Base-by-base conservation (phyloP, 805 yeast species). In the Barnettozyma populi region DNA sequence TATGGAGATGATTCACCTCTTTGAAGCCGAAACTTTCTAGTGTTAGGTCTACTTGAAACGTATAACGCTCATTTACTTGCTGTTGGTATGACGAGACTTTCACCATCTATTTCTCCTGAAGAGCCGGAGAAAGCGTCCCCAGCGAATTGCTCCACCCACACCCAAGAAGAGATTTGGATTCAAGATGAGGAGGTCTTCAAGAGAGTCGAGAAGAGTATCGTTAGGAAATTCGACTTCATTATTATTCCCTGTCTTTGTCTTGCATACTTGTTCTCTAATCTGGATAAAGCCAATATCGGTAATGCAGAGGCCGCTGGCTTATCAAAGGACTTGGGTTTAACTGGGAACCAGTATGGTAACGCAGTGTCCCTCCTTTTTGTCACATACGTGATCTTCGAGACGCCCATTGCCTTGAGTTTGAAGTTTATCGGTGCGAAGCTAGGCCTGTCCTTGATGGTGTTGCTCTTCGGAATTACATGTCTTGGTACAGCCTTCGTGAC, bases 251-350 rank as follows among this genome's bases (percentile, higher is more conserved):
- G 75, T 46, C 60, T 75, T 47, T 61, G 71, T 8, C 48, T 69
- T 19, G 60, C 72, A 38, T 76, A 75, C 56, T 69, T 76, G 47
- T 63, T 73, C 40, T 71, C 79, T 3, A 68, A 70, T 42, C 62
- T 79, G 47, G 84, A 79, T 60, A 70, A 77, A 50, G 74, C 81
- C 13, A 79, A 78, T 56, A 76, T 79, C 46, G 83, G 84, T 54
- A 79, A 79, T 56, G 84, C 84, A 9, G 70, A 70, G 37, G 68
- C 75, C 3, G 82, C 80, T 13, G 84, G 84, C 4, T 53, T 79
- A 51, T 60, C 68, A 0, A 64, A 65, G 24, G 74, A 69, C 46
- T 48, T 76, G 18, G 64, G 67, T 7, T 57, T 76, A 23, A 55
- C 61, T 1, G 68, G 67, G 1, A 61, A 57, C 20, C 71, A 76